phyloP scores from a whole-genome alignment of 768 basidiomycete species.

The Gloeopeniophorella convolvens region DNA sequence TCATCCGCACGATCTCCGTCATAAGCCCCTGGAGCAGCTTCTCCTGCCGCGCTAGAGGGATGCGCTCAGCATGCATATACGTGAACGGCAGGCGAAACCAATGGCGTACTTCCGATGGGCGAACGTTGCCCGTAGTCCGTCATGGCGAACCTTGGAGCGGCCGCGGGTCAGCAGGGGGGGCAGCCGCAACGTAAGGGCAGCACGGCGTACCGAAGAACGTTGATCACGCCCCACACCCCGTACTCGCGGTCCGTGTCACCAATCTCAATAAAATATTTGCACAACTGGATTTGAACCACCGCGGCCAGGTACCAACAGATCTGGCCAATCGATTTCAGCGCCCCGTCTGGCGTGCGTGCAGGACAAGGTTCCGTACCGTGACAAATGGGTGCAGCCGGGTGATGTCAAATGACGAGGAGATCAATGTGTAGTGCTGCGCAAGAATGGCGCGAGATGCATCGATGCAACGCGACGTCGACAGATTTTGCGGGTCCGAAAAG shows the following conservation, averaged over 20 bases:
- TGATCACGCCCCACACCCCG: constrained; percentile 84
- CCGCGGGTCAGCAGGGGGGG: not conserved
- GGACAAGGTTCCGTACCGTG: constrained; percentile 43
- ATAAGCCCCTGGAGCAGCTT: constrained; percentile 75
- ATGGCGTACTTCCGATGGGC: constrained; percentile 69
- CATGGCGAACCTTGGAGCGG: constrained; percentile 66
- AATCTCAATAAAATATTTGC: constrained; percentile 79
- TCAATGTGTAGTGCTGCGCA: constrained; percentile 66
- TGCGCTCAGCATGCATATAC: not conserved
- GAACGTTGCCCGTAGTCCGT: constrained; percentile 72
- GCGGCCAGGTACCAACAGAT: constrained; percentile 92
- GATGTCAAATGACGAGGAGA: constrained; percentile 78
- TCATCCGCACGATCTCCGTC: constrained; percentile 79
- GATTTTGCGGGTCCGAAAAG: constrained; percentile 55
- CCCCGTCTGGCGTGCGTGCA: not conserved
- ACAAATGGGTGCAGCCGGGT: constrained; percentile 77
- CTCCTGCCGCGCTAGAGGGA: constrained; percentile 66
- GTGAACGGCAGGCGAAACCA: not conserved
- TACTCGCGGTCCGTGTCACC: constrained; percentile 70
- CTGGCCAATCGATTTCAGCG: constrained; percentile 31
- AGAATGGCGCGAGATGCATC: constrained; percentile 71
- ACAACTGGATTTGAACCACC: constrained; percentile 78
- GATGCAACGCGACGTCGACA: constrained; percentile 68
- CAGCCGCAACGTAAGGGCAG: not conserved
- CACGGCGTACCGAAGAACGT: constrained; percentile 59